These are phyloP conservation scores for Aspergillus olivimuriae DNA, from an alignment of 495 filamentous ascomycete species.

Conservation along the genomic window DNA sequence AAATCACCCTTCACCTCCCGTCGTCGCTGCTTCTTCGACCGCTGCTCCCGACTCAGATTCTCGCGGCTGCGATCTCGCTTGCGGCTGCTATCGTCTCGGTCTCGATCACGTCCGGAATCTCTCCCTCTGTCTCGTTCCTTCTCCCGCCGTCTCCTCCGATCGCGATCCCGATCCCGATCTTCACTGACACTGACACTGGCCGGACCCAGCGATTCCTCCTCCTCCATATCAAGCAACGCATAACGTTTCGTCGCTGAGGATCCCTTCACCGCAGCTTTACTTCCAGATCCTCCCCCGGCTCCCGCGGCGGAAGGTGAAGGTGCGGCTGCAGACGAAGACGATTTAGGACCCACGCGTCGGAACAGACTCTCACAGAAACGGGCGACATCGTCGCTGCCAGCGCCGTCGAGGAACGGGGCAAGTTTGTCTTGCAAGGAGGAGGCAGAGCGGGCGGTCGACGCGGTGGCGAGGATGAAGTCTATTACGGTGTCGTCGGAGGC, in stretches of 20 bases:
- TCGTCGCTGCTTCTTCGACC: constrained; percentile 48
- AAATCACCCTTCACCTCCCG: constrained; percentile 48
- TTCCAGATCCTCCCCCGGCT: no score
- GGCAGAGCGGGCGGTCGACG: constrained; percentile 47
- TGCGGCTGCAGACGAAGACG: no score
- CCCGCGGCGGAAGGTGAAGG: no score
- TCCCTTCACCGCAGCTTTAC: constrained; percentile 12
- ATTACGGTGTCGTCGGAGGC: constrained; percentile 55
- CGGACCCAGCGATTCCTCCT: constrained; percentile 47
- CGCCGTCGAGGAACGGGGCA: constrained; percentile 47
- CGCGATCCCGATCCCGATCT: constrained; percentile 45
- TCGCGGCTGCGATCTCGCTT: constrained; percentile 42
- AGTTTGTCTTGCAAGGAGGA: constrained; percentile 49
- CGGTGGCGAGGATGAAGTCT: constrained; percentile 58
- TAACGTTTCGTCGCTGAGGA: constrained; percentile 58
- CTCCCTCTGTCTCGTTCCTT: constrained; percentile 31
- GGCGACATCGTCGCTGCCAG: constrained; percentile 38
- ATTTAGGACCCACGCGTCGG: constrained; percentile 36
- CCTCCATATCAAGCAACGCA: constrained; percentile 76
- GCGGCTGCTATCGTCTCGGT: constrained; percentile 27
- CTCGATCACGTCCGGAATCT: no score
- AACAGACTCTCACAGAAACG: constrained; percentile 51
- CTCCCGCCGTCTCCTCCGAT: constrained; percentile 39
- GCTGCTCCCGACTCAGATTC: constrained; percentile 35
- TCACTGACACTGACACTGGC: constrained; percentile 37